phyloP scores from a whole-genome alignment of 2,329 filamentous ascomycete genomes.

The Neonectria faginata region DNA sequence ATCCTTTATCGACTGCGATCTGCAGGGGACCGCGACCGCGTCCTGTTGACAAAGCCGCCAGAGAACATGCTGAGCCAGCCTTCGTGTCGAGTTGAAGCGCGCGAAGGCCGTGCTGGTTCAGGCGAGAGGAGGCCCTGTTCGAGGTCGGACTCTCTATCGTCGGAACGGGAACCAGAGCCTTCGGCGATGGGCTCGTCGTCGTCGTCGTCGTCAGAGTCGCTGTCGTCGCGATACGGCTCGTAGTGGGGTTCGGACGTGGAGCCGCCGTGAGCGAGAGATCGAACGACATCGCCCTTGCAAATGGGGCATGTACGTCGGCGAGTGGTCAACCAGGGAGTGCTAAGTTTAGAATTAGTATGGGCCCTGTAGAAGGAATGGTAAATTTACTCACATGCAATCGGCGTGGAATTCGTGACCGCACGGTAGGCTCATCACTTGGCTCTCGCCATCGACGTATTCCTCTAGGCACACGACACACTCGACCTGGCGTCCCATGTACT shows the following conservation, averaged over 20 bases:
- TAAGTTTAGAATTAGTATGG: conserved; percentile 54
- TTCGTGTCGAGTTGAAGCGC: conserved; percentile 44
- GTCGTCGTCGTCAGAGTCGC: conserved; percentile 50
- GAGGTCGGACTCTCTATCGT: conserved; percentile 53
- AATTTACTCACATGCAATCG: conserved; percentile 90
- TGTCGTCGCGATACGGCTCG: conserved; percentile 67
- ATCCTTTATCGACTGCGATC: conserved; percentile 40
- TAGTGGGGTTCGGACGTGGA: conserved; percentile 64
- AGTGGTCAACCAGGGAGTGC: conserved; percentile 96
- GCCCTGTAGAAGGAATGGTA: neutral
- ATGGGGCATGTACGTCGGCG: conserved; percentile 97
- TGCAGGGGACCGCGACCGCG: conserved; percentile 43
- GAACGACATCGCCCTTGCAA: conserved; percentile 96
- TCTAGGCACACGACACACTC: conserved; percentile 98
- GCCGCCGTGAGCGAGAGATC: conserved; percentile 69
- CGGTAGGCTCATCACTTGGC: conserved; percentile 94
- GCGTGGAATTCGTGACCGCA: conserved; percentile 98
- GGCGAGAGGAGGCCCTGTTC: conserved; percentile 55
- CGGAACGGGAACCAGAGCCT: conserved; percentile 48
- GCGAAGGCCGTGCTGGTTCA: conserved; percentile 34
- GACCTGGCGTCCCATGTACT: conserved; percentile 75
- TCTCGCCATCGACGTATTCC: conserved; percentile 95
- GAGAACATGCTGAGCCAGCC: conserved; percentile 56
- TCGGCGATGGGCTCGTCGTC: conserved; percentile 56
- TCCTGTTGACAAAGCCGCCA: conserved; percentile 39